Percentiles rank a stretch among this genome's conserved stretches.
phyloP scores from a whole-genome alignment of 495 filamentous ascomycete genomes.

The Acidiella bohemica region DNA sequence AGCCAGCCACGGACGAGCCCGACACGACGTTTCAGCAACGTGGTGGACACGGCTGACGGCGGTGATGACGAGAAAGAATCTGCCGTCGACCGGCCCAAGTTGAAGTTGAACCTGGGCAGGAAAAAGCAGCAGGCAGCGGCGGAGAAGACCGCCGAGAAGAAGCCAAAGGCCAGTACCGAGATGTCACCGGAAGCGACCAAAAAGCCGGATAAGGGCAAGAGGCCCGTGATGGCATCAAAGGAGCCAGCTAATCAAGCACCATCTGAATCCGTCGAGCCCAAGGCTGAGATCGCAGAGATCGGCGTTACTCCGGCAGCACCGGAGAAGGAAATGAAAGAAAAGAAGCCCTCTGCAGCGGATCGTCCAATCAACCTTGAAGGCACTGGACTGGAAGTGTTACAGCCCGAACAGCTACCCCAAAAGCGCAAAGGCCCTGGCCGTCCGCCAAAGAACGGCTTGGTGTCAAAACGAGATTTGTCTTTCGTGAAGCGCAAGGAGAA shows the following conservation, averaged over 20 bases:
- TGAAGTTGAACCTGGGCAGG: conserved; percentile 11
- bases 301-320: background rate
- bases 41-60: conserved; percentile 21
- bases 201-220: conserved; percentile 16
- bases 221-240: too few species aligned
- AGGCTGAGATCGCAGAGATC: background rate
- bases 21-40: background rate
- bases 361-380: conserved; percentile 7
- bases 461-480: conserved; percentile 64
- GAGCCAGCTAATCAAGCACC: conserved; percentile 1
- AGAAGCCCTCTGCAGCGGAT: background rate
- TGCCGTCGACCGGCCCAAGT: conserved; percentile 11
- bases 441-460: conserved; percentile 83
- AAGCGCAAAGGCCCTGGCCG: conserved; percentile 74
- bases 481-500: conserved; percentile 13
- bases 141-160: conserved; percentile 4
- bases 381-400: conserved; percentile 7
- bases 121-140: conserved; percentile 15
- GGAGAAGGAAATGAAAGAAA: conserved; percentile 3
- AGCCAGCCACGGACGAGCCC: conserved; percentile 9
- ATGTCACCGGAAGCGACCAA: conserved; percentile 3
- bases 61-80: conserved; percentile 26
- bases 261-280: too few species aligned
- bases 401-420: conserved; percentile 28
- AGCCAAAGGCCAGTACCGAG: background rate